Evolutionary conservation across 257 asterid species (phyloP).

Genomic region (Handroanthus guayacan): DNA sequence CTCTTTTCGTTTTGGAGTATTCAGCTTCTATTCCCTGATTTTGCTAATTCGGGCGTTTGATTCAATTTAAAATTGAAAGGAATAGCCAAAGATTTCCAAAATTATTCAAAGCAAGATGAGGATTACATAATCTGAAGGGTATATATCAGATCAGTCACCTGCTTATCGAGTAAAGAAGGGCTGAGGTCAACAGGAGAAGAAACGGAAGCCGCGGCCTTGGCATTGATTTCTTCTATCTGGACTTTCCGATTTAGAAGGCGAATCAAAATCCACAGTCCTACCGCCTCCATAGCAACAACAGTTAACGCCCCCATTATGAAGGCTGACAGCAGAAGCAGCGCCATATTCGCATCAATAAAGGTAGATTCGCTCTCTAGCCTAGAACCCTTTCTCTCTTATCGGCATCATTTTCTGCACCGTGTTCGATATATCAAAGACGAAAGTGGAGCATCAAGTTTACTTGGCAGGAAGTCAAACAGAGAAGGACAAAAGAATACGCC

Average conservation of each 20-base stretch:
- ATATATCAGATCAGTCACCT: conserved; percentile 49
- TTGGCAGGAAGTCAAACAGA: not conserved
- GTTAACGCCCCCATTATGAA: conserved; percentile 76
- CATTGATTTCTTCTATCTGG: conserved; percentile 43
- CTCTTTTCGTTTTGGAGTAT: not conserved
- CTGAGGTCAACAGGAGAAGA: conserved; percentile 46
- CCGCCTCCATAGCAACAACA: conserved; percentile 68
- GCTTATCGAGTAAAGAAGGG: conserved; percentile 58
- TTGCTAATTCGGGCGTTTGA: not conserved
- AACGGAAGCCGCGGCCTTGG: conserved; percentile 33
- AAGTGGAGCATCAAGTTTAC: not conserved
- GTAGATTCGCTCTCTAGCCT: conserved; percentile 13
- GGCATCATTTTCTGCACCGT: conserved; percentile 7
- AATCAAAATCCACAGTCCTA: conserved; percentile 57
- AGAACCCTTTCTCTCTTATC: conserved; percentile 9
- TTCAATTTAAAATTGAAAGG: not conserved
- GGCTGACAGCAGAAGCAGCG: conserved; percentile 52
- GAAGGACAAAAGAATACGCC: not conserved
- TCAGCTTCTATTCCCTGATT: not conserved
- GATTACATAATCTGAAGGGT: not conserved
- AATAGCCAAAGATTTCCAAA: not conserved
- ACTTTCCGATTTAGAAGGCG: conserved; percentile 58
- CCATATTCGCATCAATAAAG: conserved; percentile 44
- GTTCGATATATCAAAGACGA: conserved; percentile 27
- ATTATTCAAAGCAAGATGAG: conserved; percentile 12